A percentile compares a stretch with the other conserved stretches of the same genome.
phyloP scores from a whole-genome alignment of 768 basidiomycete genomes.

The Suillus fuscotomentosus region DNA sequence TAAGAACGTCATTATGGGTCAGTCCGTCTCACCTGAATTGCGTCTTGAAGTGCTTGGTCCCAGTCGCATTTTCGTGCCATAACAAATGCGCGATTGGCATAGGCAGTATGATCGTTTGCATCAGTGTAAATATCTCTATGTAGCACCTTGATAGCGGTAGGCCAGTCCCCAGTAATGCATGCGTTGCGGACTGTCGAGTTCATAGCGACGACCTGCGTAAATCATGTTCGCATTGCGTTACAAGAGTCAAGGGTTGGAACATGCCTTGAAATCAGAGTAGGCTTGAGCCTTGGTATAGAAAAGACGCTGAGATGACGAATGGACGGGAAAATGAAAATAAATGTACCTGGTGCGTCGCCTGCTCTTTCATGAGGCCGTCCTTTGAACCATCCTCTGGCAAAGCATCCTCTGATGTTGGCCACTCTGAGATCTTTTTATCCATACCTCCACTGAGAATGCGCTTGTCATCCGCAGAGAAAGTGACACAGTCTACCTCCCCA shows the following conservation, averaged over 20 bases:
- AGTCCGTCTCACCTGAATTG: too few species aligned
- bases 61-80: not conserved
- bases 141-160: not conserved
- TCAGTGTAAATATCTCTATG: not conserved
- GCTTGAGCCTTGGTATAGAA: not conserved
- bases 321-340: too few species aligned
- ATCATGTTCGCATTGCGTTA: not conserved
- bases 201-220: not conserved
- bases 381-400: too few species aligned
- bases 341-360: too few species aligned
- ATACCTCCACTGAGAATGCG: too few species aligned
- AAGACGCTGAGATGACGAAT: not conserved
- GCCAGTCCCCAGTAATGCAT: not conserved
- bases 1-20: too few species aligned
- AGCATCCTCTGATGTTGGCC: too few species aligned
- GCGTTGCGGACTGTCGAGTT: not conserved
- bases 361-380: too few species aligned
- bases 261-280: not conserved
- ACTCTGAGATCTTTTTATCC: too few species aligned
- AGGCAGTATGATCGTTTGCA: not conserved
- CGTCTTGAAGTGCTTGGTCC: not conserved
- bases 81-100: not conserved
- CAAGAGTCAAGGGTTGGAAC: too few species aligned
- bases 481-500: too few species aligned
- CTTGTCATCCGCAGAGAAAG: too few species aligned